Evolutionary conservation across 2,329 filamentous ascomycete species (phyloP), one percentile per base, ranked within the genome.

Genomic region (Colletotrichum gigasporum): DNA sequence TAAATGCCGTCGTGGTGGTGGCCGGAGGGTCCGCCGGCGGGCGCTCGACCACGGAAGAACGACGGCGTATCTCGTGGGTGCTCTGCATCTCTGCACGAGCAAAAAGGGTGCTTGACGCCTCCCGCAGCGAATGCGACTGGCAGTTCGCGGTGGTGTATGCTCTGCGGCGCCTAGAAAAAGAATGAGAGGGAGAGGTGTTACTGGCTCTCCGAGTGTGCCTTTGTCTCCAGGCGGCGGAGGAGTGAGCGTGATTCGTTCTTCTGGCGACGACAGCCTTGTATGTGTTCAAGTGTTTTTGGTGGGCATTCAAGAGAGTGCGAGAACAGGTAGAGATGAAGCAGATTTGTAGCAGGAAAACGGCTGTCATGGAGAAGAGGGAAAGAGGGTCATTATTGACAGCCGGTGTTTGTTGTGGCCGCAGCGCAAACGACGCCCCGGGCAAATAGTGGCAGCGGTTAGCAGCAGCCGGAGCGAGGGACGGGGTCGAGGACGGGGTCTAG

Each of bases 291-390:
- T 78, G 78, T 68, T 75, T 73, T 54, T 66, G 75, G 64, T 79
- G 75, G 68, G 83, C 79, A 76, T 82, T 72, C 68, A 81, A 75
- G 72, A 83, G 75, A 74, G 78, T 71, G 74, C 75, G 76, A 70
- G 80, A 79, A 71, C 76, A 80, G 71, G 80, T 78, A 74, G 82
- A 79, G 69, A 78, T 73, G 72, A 79, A 78, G 73, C 82, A 85
- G 68, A 83, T 75, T 73, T 78, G 76, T 63, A 84, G 72, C 66
- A 83, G 77, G 71, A 79, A 79, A 71, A 70, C 69, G 67, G 75
- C 76, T 71, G 79, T 82, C 83, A 85, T 85, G 80, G 76, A 72
- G 74, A 71, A 58, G 44, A 52, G 48, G 67, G 59, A 65, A 63
- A 67, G 63, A 65, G 54, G 60, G 56, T 68, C 64, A 63, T 68